Evolutionary conservation across 345 rosid species (phyloP).

Genomic region (Pistacia integerrima): DNA sequence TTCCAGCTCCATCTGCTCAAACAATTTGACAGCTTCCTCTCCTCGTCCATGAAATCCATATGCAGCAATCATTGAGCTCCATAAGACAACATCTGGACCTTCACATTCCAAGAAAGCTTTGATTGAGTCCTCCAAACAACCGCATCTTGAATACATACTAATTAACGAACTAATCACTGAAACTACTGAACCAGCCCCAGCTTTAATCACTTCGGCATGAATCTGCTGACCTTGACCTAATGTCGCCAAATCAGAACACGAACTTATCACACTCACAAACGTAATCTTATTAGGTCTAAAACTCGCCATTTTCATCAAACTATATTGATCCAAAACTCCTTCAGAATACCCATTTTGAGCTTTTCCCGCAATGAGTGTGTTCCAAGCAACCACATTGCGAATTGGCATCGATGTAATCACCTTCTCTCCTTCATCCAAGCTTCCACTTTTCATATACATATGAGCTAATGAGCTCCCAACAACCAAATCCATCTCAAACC

Average conservation of each 20-base stretch:
- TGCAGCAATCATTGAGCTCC: constrained; percentile 85
- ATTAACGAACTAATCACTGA: constrained; percentile 62
- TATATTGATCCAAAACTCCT: constrained; percentile 48
- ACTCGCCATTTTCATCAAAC: constrained; percentile 60
- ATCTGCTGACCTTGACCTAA: constrained; percentile 78
- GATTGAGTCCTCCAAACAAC: constrained; percentile 67
- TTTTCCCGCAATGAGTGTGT: constrained; percentile 64
- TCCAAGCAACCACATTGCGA: constrained; percentile 65
- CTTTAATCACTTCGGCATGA: constrained; percentile 69
- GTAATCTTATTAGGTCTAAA: constrained; percentile 65
- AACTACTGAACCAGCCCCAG: constrained; percentile 47
- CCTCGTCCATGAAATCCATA: constrained; percentile 83
- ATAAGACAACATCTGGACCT: constrained; percentile 62
- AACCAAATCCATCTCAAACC: constrained; percentile 50
- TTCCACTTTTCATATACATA: constrained; percentile 72
- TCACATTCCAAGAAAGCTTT: constrained; percentile 55
- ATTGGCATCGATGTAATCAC: constrained; percentile 55
- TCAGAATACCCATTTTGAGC: constrained; percentile 64
- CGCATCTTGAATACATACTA: constrained; percentile 78
- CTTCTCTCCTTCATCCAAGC: constrained; percentile 57
- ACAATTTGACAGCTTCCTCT: constrained; percentile 57
- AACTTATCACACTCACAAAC: constrained; percentile 65
- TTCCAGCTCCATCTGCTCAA: constrained; percentile 50
- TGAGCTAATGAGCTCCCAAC: constrained; percentile 72
- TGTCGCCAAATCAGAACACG: constrained; percentile 71